These are phyloP conservation scores for Neurospora sp. DNA, from an alignment of 495 filamentous ascomycete genomes.

Conservation along the genomic window DNA sequence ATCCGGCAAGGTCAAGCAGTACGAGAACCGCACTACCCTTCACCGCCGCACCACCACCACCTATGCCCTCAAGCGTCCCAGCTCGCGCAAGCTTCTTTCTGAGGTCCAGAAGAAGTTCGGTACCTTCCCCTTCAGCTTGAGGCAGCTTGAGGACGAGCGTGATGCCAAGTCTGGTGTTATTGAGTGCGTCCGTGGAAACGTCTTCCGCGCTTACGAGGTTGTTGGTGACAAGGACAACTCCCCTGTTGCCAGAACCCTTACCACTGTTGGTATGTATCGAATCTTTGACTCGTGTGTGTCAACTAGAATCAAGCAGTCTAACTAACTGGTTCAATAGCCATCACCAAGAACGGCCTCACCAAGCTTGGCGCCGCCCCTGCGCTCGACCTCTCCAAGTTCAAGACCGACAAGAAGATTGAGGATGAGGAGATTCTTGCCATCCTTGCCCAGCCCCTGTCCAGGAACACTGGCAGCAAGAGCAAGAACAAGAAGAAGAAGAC, in stretches of 20 bases:
- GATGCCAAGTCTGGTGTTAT: conserved; percentile 92
- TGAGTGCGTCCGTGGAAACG: conserved; percentile 84
- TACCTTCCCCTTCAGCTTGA: conserved; percentile 92
- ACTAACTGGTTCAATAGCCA: conserved; percentile 47
- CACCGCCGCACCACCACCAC: conserved; percentile 87
- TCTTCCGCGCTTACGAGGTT: conserved; percentile 90
- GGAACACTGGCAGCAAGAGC: conserved; percentile 69
- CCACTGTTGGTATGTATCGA: conserved; percentile 71
- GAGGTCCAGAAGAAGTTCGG: conserved; percentile 96
- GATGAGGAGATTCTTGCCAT: conserved; percentile 93
- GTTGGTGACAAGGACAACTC: conserved; percentile 82
- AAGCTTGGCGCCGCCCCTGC: conserved; percentile 67
- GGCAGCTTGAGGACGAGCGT: conserved; percentile 93
- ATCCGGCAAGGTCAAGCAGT: conserved; percentile 84
- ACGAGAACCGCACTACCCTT: conserved; percentile 78
- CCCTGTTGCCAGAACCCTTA: conserved; percentile 75
- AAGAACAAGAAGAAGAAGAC: conserved; percentile 84
- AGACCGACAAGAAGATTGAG: conserved; percentile 94
- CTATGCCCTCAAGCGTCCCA: conserved; percentile 83
- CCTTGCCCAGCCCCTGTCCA: conserved; percentile 72
- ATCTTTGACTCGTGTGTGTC: background rate
- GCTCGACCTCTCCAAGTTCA: conserved; percentile 64
- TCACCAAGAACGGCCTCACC: conserved; percentile 94
- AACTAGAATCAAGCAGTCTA: background rate
- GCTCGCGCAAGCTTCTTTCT: conserved; percentile 78